Evolutionary conservation across 805 yeast genomes (phyloP), one percentile per base, ranked within the genome.

Genomic region (Crinitomyces ghanaensis): DNA sequence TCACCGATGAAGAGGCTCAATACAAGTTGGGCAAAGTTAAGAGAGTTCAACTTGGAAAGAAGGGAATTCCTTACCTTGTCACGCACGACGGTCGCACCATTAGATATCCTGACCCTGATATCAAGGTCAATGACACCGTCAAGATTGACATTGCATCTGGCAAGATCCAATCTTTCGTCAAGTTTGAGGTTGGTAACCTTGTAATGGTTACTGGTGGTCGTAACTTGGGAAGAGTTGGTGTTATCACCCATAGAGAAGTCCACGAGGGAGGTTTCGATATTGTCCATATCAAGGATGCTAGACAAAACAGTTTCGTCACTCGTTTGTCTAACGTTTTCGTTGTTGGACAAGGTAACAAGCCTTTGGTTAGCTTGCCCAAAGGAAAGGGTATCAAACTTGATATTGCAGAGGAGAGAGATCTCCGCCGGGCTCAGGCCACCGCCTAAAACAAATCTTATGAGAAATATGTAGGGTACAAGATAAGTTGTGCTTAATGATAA

Each of bases 11-110:
- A 70, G 98, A 88, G 75, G 95, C 95, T 58, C 65, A 86, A 53
- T 88, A 91, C 91, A 88, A 88, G 73, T 80, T 88, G 63, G 96
- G 83, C 62, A 88, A 86, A 74, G 97, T 88, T 57, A 91, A 84
- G 81, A 84, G 81, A 68, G 95, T 88, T 50, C 94, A 84, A 72
- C 74, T 86, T 63, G 97, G 98, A 68, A 91, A 88, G 81, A 84
- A 77, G 72, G 95, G 95, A 63, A 75, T 88, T 58, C 98, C 98
- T 62, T 88, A 83, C 80, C 79, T 82, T 61, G 97, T 88, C 54
- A 88, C 98, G 62, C 98, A 88, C 78, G 98, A 88, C 63, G 97
- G 98, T 70, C 86, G 98, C 78, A 88, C 98, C 63, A 71, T 88
- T 74, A 86, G 97, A 71, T 88, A 86, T 83, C 97, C 97, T 67